Percentiles rank a stretch among this genome's conserved stretches.
Conservation (phyloP, 192 early-diverging fungal species). For the Backusella liffmaniae region DNA sequence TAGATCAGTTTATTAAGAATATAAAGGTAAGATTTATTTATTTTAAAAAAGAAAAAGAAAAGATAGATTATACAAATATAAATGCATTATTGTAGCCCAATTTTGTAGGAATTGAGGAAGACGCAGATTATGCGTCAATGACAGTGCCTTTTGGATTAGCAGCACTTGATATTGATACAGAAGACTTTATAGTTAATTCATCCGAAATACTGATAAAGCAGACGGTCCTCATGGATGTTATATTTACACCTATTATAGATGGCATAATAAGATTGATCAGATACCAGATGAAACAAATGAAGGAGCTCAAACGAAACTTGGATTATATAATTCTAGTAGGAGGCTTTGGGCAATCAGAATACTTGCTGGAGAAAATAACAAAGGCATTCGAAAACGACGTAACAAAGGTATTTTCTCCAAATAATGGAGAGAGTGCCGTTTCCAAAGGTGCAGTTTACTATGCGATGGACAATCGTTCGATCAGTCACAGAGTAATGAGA, state of each 20-base stretch:
- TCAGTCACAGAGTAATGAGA: conserved; percentile 48
- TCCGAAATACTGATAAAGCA: conserved; percentile 3
- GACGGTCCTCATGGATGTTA: conserved; percentile 31
- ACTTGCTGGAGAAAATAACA: conserved; percentile 41
- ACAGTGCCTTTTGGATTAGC: neutral
- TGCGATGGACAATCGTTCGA: conserved; percentile 45
- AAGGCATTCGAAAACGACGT: conserved; percentile 37
- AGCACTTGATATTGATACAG: neutral
- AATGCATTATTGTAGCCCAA: conserved; percentile 29
- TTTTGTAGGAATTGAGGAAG: conserved; percentile 38
- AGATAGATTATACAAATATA: neutral
- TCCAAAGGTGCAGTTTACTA: conserved; percentile 51
- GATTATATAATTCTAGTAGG: conserved; percentile 51
- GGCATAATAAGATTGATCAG: conserved; percentile 44
- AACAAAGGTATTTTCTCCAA: conserved; percentile 35
- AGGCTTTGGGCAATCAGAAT: conserved; percentile 52
- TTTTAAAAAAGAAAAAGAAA: neutral
- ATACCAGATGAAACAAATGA: conserved; percentile 38
- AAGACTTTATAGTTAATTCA: neutral
- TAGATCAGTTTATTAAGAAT: conserved; percentile 46
- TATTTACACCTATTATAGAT: conserved; percentile 49
- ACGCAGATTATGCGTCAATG: conserved; percentile 33
- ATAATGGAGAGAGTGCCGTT: conserved; percentile 41
- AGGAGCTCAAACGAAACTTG: conserved; percentile 27
- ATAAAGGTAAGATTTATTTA: conserved; percentile 33